Evolutionary conservation across 2,329 filamentous ascomycete genomes (phyloP).

Genomic region (Phialocephala subalpina): DNA sequence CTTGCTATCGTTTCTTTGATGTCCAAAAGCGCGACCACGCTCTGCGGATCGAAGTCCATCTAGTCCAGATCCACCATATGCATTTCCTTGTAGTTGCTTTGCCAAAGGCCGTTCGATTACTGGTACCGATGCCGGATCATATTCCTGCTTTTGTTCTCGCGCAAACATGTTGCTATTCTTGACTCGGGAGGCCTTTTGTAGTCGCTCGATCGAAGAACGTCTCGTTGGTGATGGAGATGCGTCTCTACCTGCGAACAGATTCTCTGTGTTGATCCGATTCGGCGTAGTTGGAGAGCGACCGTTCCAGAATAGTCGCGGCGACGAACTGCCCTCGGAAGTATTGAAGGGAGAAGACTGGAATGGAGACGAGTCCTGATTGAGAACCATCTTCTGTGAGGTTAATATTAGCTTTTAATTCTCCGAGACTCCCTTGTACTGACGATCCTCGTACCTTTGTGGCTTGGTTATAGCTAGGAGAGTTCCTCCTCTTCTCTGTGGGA

Average conservation of each 20-base stretch:
- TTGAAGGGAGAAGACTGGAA: constrained; percentile 84
- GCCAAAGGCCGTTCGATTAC: constrained; percentile 84
- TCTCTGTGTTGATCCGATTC: constrained; percentile 72
- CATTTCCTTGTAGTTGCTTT: constrained; percentile 75
- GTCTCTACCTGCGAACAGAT: constrained; percentile 65
- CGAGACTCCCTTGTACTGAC: constrained; percentile 31
- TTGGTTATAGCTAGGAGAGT: constrained; percentile 92
- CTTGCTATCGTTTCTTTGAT: constrained; percentile 65
- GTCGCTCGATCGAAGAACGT: constrained; percentile 91
- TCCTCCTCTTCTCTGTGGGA: constrained; percentile 83
- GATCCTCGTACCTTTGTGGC: constrained; percentile 66
- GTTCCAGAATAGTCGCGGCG: constrained; percentile 92
- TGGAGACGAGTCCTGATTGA: constrained; percentile 79
- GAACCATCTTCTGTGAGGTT: constrained; percentile 66
- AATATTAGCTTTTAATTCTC: constrained; percentile 40
- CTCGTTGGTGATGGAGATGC: constrained; percentile 72
- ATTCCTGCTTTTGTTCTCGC: constrained; percentile 89
- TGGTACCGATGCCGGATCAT: constrained; percentile 82
- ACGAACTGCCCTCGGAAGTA: constrained; percentile 64
- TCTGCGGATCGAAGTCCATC: constrained; percentile 61
- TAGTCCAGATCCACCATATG: constrained; percentile 67
- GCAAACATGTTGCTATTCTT: constrained; percentile 99
- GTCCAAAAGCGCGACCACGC: constrained; percentile 49
- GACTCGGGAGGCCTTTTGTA: constrained; percentile 93
- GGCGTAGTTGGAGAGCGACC: constrained; percentile 73